Evolutionary conservation across 495 filamentous ascomycete species (phyloP), one percentile per base, ranked within the genome.

Genomic region (Podospora conica): DNA sequence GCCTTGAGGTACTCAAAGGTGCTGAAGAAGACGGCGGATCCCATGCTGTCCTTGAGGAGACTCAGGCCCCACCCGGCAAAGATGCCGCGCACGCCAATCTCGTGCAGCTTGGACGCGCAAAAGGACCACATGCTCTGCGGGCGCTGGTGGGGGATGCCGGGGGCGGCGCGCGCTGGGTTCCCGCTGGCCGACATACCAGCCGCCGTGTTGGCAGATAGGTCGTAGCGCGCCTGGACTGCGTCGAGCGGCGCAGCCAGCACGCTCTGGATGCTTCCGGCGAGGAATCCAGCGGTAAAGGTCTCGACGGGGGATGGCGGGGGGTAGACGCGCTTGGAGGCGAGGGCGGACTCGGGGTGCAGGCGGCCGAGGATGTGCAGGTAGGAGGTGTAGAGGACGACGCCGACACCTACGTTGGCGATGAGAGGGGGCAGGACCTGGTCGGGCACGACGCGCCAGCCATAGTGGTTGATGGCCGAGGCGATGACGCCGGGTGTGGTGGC

Each of bases 361-460:
- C 74, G 69, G 18, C 87, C 89, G 18, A 97, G 82, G 54, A 88
- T 85, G 69, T 95, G 91, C 29, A 97, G 87, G 71, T 96, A 96
- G 48, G 86, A 87, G 18, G 92, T 96, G 73, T 96, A 96, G 8
- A 96, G 83, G 9, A 96, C 84, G 22, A 91, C 92, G 18, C 92
- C 93, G 65, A 96, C 86, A 3, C 86, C 91, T 20, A 91, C 87
- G 76, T 97, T 97, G 33, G 92, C 93, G 40, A 96, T 75, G 29
- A 96, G 78, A 57, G 92, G 93, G 60, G 93, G 93, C 21, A 96
- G 81, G 22, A 96, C 86, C 78, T 97, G 92, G 66, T 94, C 88
- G 1, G 92, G 93, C 58, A 97, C 86, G 66, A 96, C 91, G 27
- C 83, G 81, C 93, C 93, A 97, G 53, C 93, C 93, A 65, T 95